phyloP scores from a whole-genome alignment of 148 eudicot species.

The Dianthus caryophyllus region DNA sequence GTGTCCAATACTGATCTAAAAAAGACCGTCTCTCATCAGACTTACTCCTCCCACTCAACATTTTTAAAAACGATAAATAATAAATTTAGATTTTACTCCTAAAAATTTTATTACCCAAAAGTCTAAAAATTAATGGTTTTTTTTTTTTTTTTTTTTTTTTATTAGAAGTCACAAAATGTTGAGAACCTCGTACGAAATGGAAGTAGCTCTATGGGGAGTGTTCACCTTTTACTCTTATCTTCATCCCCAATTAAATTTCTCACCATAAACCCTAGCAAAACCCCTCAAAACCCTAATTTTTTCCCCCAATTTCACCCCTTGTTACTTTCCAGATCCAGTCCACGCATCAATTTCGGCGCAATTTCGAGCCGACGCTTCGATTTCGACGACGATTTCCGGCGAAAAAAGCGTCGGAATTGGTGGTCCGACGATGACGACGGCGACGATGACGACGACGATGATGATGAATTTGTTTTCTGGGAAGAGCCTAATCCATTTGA shows the following conservation, averaged over 20 bases:
- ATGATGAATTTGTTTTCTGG: constrained; percentile 39
- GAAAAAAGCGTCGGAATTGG: constrained; percentile 43
- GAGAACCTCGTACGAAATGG: constrained; percentile 6
- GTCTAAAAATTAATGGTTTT: too few species aligned
- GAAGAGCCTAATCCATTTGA: constrained; percentile 34
- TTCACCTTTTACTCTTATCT: constrained; percentile 16
- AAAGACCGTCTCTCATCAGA: too few species aligned
- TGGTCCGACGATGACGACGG: constrained; percentile 54
- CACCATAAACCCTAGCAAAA: constrained; percentile 15
- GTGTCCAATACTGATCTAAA: too few species aligned
- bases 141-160: too few species aligned
- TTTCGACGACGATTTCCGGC: constrained; percentile 28
- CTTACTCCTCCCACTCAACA: too few species aligned
- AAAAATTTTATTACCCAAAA: background rate
- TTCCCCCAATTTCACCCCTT: background rate
- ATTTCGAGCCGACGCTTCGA: constrained; percentile 20
- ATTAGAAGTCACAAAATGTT: background rate
- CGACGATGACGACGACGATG: constrained; percentile 32
- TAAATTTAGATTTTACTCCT: too few species aligned
- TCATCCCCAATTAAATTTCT: constrained; percentile 3
- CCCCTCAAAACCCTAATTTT: constrained; percentile 14
- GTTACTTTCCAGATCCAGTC: constrained; percentile 8
- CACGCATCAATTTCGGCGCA: constrained; percentile 22
- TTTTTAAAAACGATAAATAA: too few species aligned
- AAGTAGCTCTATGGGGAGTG: constrained; percentile 25